These are phyloP conservation scores for Termitomyces sp. DNA, from an alignment of 768 basidiomycete species.

Conservation along the genomic window DNA sequence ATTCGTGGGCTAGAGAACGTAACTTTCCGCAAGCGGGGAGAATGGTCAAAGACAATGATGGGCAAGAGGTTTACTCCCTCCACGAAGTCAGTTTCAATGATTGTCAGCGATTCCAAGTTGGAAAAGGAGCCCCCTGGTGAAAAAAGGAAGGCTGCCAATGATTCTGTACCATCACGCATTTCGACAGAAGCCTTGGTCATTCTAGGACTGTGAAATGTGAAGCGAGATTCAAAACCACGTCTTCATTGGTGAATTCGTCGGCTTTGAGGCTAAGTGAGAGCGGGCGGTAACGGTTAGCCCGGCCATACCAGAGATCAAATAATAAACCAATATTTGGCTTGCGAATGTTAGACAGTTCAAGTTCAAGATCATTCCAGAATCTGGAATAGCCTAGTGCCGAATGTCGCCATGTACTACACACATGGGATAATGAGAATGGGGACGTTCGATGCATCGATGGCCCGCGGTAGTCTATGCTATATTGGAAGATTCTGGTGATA, in stretches of 20 bases:
- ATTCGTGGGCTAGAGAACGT: background rate
- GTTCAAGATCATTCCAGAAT: too few relatives aligned
- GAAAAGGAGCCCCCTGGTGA: background rate
- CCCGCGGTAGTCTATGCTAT: too few relatives aligned
- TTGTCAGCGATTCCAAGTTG: background rate
- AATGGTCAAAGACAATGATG: background rate
- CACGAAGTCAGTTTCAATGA: background rate
- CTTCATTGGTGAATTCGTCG: too few relatives aligned
- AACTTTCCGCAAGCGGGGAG: background rate
- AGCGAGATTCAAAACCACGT: background rate
- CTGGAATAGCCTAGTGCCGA: too few relatives aligned
- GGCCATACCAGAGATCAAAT: too few relatives aligned
- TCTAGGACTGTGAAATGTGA: background rate
- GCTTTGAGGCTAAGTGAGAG: background rate
- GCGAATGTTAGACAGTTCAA: too few relatives aligned
- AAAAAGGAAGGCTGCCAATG: too few relatives aligned
- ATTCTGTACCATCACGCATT: background rate
- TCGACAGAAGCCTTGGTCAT: background rate
- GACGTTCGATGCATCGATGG: too few relatives aligned
- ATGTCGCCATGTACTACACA: too few relatives aligned
- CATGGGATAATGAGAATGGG: too few relatives aligned
- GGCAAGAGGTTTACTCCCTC: background rate
- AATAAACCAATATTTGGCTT: too few relatives aligned
- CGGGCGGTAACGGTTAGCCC: background rate
- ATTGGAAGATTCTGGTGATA: too few relatives aligned